A percentile compares a stretch with the other conserved stretches of the same genome.
These are phyloP conservation scores for Paramecium primaurelia DNA, from an alignment of 73 alveolate genomes.

Conservation along the genomic window DNA sequence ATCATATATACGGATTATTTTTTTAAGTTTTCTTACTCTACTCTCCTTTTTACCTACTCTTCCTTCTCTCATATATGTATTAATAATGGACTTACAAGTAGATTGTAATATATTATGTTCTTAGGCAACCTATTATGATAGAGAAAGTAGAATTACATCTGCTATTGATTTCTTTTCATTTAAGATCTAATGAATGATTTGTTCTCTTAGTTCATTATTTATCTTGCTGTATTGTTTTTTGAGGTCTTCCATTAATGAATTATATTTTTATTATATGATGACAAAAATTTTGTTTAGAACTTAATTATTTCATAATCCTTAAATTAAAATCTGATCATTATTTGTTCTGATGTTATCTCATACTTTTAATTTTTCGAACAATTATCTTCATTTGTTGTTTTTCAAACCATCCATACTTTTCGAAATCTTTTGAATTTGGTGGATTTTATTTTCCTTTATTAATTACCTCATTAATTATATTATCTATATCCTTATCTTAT, in stretches of 20 bases:
- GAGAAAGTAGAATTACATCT: not conserved
- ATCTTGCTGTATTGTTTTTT: not conserved
- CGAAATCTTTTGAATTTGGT: not conserved
- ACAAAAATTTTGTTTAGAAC: not conserved
- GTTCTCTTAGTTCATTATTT: not conserved
- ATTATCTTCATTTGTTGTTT: not conserved
- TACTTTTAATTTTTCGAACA: not conserved
- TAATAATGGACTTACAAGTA: slow-evolving; percentile 33
- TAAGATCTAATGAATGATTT: not conserved
- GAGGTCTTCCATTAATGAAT: not conserved
- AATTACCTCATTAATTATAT: not conserved
- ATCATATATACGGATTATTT: not conserved
- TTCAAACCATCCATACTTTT: not conserved
- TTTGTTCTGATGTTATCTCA: not conserved
- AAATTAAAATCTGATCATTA: not conserved
- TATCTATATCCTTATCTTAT: not conserved
- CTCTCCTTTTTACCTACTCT: slow-evolving; percentile 52
- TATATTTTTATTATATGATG: not conserved
- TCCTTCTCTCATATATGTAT: slow-evolving; percentile 49
- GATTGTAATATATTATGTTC: not conserved
- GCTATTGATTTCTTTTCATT: not conserved
- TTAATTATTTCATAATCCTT: not conserved
- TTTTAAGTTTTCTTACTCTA: slow-evolving; percentile 36
- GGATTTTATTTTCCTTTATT: not conserved
- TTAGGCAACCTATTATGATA: not conserved